Base-by-base conservation (phyloP, 441 rosid genomes). In the Geranium incanum region DNA sequence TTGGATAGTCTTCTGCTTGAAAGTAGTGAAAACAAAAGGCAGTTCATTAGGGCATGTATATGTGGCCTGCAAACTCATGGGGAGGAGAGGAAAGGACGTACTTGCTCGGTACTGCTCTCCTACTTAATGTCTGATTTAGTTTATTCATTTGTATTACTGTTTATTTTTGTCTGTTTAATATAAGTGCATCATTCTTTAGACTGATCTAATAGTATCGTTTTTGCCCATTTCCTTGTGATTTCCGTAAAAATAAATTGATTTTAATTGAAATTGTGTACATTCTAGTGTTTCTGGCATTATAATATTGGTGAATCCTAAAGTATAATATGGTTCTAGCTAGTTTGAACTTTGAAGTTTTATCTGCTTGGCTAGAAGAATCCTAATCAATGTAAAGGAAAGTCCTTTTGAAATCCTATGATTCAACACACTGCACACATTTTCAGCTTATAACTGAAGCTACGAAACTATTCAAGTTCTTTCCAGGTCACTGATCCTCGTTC, bases 1-100 rank as follows among this genome's bases (percentile, higher is more conserved):
- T 81, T 97, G 45, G 98, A 97, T 71, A 87, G 97, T 80, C 99
- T 97, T 79, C 87, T 97, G 77, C 92, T 97, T 74, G 99, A 95
- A 87, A 97, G 97, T 84, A 87, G 93, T 80, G 98, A 95, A 84
- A 97, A 97, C 78, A 95, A 89, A 81, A 84, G 91, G 23, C 99
- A 92, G 68, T 97, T 97, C 74, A 91, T 97, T 81, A 90, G 89
- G 48, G 97, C 99, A 39, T 97, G 99, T 81, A 91, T 96, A 67
- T 79, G 82, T 75, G 99, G 99, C 80, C 89, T 97, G 76, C 92
- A 89, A 85, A 92, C 85, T 85, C 99, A 91, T 80, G 89, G 97
- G 66, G 87, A 85, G 78, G 97, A 91, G 87, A 92, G 81, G 67
- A 95, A 91, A 82, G 97, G 96, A 70, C 83, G 97, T 79, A 82